Conservation (phyloP, 1,284 basidiomycete genomes). For the Meira nashicola region DNA sequence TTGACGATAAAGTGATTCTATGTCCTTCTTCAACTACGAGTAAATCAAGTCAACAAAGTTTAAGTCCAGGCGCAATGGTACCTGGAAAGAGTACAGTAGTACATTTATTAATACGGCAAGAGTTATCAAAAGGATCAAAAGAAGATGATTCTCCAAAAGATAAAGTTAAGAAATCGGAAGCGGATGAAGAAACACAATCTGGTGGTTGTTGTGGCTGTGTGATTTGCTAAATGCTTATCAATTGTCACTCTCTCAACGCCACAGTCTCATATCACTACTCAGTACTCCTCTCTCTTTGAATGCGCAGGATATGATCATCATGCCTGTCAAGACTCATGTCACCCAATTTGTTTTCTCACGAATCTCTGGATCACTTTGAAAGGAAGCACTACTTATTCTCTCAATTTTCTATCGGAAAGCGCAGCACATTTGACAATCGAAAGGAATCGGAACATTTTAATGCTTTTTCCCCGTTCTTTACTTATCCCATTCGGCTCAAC, state of each 20-base stretch:
- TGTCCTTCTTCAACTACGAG: not conserved
- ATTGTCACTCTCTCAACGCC: not conserved
- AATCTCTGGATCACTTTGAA: too few relatives aligned
- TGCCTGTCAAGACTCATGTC: too few relatives aligned
- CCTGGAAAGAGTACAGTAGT: slow-evolving; percentile 10
- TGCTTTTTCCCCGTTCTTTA: too few relatives aligned
- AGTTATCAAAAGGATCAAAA: not conserved
- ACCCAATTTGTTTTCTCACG: too few relatives aligned
- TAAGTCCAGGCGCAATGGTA: not conserved
- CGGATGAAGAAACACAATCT: not conserved
- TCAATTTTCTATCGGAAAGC: too few relatives aligned
- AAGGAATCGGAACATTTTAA: too few relatives aligned
- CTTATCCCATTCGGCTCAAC: too few relatives aligned
- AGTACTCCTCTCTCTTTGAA: not conserved
- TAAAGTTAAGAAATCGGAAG: not conserved
- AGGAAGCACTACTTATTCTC: too few relatives aligned
- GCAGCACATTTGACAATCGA: too few relatives aligned
- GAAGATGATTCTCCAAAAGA: slow-evolving; percentile 7
- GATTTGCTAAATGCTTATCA: slow-evolving; percentile 7
- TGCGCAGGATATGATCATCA: not conserved
- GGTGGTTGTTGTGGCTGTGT: slow-evolving; percentile 3
- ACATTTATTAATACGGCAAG: slow-evolving; percentile 9
- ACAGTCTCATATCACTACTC: not conserved
- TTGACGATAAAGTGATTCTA: slow-evolving; percentile 9
- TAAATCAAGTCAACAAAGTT: not conserved